Base-by-base conservation (phyloP, 164 flowering plant genomes). In the Amborella trichopoda region DNA sequence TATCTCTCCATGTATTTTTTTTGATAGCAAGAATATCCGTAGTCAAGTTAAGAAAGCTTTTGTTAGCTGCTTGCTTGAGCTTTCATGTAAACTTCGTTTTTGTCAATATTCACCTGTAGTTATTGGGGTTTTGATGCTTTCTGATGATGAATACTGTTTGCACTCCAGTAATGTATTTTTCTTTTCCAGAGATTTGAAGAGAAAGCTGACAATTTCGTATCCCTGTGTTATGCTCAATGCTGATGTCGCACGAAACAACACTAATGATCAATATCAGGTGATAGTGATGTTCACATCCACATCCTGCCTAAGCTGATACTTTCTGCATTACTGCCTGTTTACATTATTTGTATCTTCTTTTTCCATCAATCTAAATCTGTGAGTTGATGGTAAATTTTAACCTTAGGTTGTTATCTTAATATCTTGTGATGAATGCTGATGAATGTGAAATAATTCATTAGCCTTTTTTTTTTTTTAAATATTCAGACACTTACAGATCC, bases 181-280 rank as follows among this genome's bases (percentile, higher is more conserved):
- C 18, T 62, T n/a, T 67, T 52, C 47, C 87, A 90, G 98, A 53
- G 89, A 90, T 67, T 49, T 52, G 50, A 86, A 77, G 81, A 86
- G 67, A 74, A 91, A 93, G 75, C 58, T 93, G 57, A 85, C 94
- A 21, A 88, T 93, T 47, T 93, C 99, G 22, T 93, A 93, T 66
- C 99, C 99, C 32, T 93, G 99, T 69, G 95, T 93, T 46, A 88
- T 93, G 96, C 91, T 93, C 44, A 93, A 93, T 66, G 99, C 83
- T 61, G 99, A 93, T 52, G 95, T 93, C 41, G 94, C 96, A 40
- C 73, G 66, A 63, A 88, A 93, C 67, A 93, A 93, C 49, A 93
- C 99, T 49, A 93, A 93, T 66, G 91, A 93, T 54, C 99, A 93
- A 48, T 93, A 93, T 62, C 99, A 93, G 99, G 99, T 91, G 26